phyloP scores from a whole-genome alignment of 202 grass and related monocot species.

The Bolboschoenoplectus hybrid region DNA sequence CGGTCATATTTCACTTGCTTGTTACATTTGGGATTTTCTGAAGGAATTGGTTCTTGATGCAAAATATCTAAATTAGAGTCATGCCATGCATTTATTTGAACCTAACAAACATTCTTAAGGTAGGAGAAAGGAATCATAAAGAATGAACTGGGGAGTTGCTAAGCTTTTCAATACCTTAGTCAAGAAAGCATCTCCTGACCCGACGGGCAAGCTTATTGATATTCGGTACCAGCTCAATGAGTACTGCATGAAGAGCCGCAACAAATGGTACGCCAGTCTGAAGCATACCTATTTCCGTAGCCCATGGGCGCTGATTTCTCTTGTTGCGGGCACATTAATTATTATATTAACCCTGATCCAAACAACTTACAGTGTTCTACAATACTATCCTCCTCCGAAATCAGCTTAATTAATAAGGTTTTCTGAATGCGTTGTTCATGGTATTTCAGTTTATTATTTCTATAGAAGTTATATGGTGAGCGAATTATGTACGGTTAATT shows the following conservation, averaged over 20 bases:
- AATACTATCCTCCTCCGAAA: background rate
- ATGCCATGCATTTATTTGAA: too few relatives aligned
- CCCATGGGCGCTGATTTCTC: conserved; percentile 20
- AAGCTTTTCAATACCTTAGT: conserved; percentile 32
- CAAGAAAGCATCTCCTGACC: conserved; percentile 21
- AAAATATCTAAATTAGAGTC: too few relatives aligned
- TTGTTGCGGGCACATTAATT: background rate
- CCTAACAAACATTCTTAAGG: too few relatives aligned
- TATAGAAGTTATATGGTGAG: background rate
- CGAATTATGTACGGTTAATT: conserved; percentile 17
- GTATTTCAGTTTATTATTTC: too few relatives aligned
- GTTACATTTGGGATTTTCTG: background rate
- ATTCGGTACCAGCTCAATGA: conserved; percentile 3
- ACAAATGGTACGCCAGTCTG: conserved; percentile 34
- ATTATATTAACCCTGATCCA: background rate
- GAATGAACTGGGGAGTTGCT: conserved; percentile 27
- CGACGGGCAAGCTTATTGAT: background rate
- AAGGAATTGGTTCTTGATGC: too few relatives aligned
- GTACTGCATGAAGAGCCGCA: conserved; percentile 29
- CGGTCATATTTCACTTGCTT: background rate
- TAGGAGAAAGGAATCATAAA: conserved; percentile 31
- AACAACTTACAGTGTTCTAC: background rate
- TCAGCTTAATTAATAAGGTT: background rate
- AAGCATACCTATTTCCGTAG: conserved; percentile 25
- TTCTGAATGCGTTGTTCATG: too few relatives aligned